Base-by-base conservation (phyloP, 140 eudicot species). In the Oenanthe javanica region DNA sequence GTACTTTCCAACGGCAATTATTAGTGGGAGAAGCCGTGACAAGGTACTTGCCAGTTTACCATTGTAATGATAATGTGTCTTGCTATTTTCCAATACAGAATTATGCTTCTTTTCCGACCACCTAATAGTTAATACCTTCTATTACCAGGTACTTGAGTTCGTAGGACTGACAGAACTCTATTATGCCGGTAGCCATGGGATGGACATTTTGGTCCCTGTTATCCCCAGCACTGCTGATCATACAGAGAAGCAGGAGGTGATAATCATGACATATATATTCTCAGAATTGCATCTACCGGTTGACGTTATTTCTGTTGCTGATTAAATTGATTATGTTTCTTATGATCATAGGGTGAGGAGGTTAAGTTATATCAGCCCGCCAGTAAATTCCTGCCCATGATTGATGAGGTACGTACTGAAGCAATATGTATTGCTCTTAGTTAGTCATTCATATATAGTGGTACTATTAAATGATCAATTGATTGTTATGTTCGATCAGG, bases 171-270 rank as follows among this genome's bases (percentile, higher is more conserved):
- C 85, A 18, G 97, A 92, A 81, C 93, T 95, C 69, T 93, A 92
- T 83, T 95, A 95, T 86, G 99, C 99, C 46, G 97, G 99, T 73
- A 95, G 99, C 84, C 99, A 95, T 82, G 99, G 99, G 57, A 92
- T 95, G 99, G 99, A 95, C 84, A 95, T 95, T 45, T 86, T 89
- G 91, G 91, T 91, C 72, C 99, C 99, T 27, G 90, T 84, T 82
- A 84, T 81, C 46, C 84, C 92, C 74, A 25, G 52, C 72, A 49
- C 89, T 48, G 77, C 77, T 76, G 89, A 79, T 80, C 81, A 78
- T 76, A 79, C 85, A 77, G 84, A 89, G 84, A 83, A 87, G 86
- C 92, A 92, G 95, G 99, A 92, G 91, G 97, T 92, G 79, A 57
- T 51, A 76, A 78, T 40, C 38, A 16, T 9, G 86, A 87, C 10